A percentile compares a stretch with the other conserved stretches of the same genome.
phyloP scores from a whole-genome alignment of 176 grass and related monocot species.

The Hordeum marinum region DNA sequence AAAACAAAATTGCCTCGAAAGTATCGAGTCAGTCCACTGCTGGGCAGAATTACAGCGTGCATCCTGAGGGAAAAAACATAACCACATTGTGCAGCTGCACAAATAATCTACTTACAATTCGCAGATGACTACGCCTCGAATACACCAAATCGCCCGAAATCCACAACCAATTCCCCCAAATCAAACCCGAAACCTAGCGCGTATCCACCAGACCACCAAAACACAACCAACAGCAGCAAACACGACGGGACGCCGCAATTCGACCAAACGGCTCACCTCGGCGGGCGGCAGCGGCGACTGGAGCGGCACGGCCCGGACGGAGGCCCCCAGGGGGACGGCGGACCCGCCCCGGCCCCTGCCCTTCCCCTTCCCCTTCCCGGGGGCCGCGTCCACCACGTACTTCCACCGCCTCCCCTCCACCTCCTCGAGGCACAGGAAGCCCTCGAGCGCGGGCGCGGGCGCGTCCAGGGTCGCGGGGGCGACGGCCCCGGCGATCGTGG shows the following conservation, averaged over 20 bases:
- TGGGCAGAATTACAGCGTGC: not conserved
- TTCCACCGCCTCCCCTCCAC: slow-evolving; percentile 87
- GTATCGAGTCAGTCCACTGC: not conserved
- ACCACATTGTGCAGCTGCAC: not conserved
- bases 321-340: slow-evolving; percentile 14
- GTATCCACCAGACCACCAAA: not conserved
- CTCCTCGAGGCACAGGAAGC: slow-evolving; percentile 88
- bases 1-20: not conserved
- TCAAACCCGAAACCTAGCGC: slow-evolving; percentile 8
- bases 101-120: not conserved
- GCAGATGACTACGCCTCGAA: not conserved
- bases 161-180: not conserved
- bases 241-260: not conserved
- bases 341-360: not conserved
- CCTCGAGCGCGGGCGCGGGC: slow-evolving; percentile 26
- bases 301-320: slow-evolving; percentile 61
- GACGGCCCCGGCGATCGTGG: slow-evolving; percentile 44
- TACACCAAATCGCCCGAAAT: not conserved
- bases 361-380: not conserved
- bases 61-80: not conserved
- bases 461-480: slow-evolving; percentile 16
- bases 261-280: slow-evolving; percentile 45
- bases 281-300: slow-evolving; percentile 72
- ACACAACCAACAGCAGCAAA: not conserved
- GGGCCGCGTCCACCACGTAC: slow-evolving; percentile 58